Evolutionary conservation across 2,329 filamentous ascomycete genomes (phyloP), one percentile per base, ranked within the genome.

Genomic region (Orbilia javanica): DNA sequence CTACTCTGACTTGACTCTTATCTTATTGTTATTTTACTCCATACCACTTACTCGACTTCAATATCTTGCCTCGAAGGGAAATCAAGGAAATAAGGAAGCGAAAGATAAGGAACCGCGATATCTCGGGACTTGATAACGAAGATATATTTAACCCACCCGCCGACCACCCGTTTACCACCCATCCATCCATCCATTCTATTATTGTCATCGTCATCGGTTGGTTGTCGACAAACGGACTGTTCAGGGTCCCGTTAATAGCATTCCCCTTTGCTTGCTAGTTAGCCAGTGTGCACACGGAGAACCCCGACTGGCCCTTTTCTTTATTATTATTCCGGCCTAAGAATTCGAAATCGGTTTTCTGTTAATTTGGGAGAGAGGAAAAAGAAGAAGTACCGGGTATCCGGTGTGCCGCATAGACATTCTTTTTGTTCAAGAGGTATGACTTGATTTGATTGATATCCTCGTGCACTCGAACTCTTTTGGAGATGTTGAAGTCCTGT

Each of bases 401-500:
- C 65, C 3, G 42, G 18, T 39, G 66, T 64, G 48, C 60, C 60
- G 22, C 10, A 22, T 36, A 34, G 44, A 36, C 60, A 50, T 57
- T 50, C 39, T 73, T 65, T 8, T 48, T 53, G 62, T 62, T 74
- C 15, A 67, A n/a, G n/a, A n/a, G n/a, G n/a, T n/a, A n/a, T n/a
- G n/a, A n/a, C n/a, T n/a, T n/a, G n/a, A n/a, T n/a, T n/a, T n/a
- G n/a, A n/a, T n/a, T n/a, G 27, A n/a, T 36, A 36, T 8, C 42
- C 50, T 34, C 60, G 60, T 34, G 42, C n/a, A 42, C 55, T 5
- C 11, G 13, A 10, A 10, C 34, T 11, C 7, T 10, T 44, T 55
- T 18, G 29, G 34, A 18, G 42, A 20, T 55, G 67, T n/a, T n/a
- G n/a, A n/a, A n/a, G n/a, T 71, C 67, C 22, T 72, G 68, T 72